A percentile compares a stretch with the other conserved stretches of the same genome.
phyloP scores from a whole-genome alignment of 2,329 filamentous ascomycete genomes.

The Colletotrichum lini region DNA sequence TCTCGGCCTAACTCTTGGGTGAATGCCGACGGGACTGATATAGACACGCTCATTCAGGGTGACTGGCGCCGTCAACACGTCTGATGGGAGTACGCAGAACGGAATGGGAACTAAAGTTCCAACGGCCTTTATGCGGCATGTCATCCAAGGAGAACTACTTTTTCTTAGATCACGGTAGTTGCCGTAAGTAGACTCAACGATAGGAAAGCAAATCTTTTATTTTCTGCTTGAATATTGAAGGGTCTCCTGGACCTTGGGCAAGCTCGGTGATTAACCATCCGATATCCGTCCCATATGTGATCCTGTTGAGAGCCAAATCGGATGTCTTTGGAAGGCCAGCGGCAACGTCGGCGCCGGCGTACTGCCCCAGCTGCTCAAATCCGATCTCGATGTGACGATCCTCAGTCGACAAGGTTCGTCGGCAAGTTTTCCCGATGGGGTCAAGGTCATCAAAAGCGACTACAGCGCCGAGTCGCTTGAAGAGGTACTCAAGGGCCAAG shows the following conservation, averaged over 20 bases:
- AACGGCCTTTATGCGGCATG: background rate
- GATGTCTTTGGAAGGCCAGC: slow-evolving; percentile 8
- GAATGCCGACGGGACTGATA: background rate
- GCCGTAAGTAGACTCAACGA: no score
- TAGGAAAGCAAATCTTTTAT: no score
- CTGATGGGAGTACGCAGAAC: no score
- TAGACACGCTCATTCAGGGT: no score
- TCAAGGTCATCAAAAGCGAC: slow-evolving; percentile 18
- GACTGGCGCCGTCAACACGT: no score
- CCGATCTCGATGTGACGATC: slow-evolving; percentile 15
- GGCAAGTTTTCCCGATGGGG: slow-evolving; percentile 8
- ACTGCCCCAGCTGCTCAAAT: slow-evolving; percentile 15
- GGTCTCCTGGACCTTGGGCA: background rate
- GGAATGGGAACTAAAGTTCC: background rate
- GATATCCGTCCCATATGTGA: background rate
- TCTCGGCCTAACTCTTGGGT: background rate
- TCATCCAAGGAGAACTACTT: background rate
- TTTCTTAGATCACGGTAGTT: no score
- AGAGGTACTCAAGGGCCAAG: slow-evolving; percentile 34
- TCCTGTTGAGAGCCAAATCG: no score
- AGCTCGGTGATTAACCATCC: background rate
- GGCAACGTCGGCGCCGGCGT: slow-evolving; percentile 18
- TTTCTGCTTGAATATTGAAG: background rate
- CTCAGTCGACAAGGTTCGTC: slow-evolving; percentile 10
- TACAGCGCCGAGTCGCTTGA: slow-evolving; percentile 10